Conservation (phyloP, 1,284 basidiomycete genomes). For the Blastosporella zonata region DNA sequence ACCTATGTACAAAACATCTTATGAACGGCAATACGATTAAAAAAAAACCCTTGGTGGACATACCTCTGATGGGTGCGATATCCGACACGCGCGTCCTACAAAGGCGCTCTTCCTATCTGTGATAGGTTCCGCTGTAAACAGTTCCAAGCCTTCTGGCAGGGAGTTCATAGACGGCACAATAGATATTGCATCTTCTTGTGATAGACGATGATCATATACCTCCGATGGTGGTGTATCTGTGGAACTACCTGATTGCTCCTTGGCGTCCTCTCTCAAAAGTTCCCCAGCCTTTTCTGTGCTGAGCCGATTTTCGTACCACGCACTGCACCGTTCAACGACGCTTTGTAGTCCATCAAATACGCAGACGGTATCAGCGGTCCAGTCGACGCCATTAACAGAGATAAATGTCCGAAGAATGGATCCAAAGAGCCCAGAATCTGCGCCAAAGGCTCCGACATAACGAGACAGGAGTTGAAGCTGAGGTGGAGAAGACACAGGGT, state of each 20-base stretch:
- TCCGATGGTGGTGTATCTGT: constrained; percentile 4
- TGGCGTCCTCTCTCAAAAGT: constrained; percentile 54
- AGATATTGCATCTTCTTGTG: constrained; percentile 16
- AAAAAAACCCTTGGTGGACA: constrained; percentile 9
- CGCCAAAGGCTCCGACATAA: constrained; percentile 80
- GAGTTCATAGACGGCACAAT: constrained; percentile 21
- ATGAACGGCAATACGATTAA: not conserved
- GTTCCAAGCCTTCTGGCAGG: constrained; percentile 59
- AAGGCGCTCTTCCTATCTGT: constrained; percentile 82
- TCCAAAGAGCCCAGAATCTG: constrained; percentile 72
- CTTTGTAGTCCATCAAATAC: constrained; percentile 88
- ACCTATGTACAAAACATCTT: constrained; percentile 43
- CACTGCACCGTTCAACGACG: constrained; percentile 62
- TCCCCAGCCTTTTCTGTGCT: constrained; percentile 55
- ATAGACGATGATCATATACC: constrained; percentile 13
- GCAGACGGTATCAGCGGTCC: constrained; percentile 70
- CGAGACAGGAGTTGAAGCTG: constrained; percentile 84
- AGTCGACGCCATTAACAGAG: constrained; percentile 71
- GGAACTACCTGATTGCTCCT: constrained; percentile 22
- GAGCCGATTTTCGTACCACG: constrained; percentile 71
- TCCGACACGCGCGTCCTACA: constrained; percentile 77
- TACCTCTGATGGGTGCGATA: constrained; percentile 78
- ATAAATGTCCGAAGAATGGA: constrained; percentile 81
- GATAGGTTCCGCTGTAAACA: constrained; percentile 74
- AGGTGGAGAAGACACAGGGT: constrained; percentile 71